Conservation (phyloP, 1,284 basidiomycete species). For the Ganoderma lucidum region DNA sequence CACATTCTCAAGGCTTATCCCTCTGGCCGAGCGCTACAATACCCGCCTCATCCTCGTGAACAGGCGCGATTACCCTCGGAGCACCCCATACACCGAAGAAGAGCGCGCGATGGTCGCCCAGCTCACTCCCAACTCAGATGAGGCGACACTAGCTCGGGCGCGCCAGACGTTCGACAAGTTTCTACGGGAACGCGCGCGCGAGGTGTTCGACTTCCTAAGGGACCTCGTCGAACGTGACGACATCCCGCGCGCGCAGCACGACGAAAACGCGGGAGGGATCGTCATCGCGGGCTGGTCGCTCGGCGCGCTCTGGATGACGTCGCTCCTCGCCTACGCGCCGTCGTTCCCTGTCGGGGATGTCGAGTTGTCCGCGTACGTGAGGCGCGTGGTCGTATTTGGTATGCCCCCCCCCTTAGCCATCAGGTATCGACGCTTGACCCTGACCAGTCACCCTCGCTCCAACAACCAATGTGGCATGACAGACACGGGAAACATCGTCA, state of each 20-base stretch:
- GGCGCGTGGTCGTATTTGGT: constrained; percentile 20
- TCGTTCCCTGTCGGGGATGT: constrained; percentile 23
- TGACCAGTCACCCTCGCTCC: not conserved
- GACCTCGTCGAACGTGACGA: constrained; percentile 31
- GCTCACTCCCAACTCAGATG: not conserved
- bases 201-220: constrained; percentile 32
- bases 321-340: constrained; percentile 19
- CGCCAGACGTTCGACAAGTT: constrained; percentile 20
- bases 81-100: constrained; percentile 24
- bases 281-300: constrained; percentile 12
- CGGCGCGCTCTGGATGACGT: constrained; percentile 20
- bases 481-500: not conserved
- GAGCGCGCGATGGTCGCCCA: constrained; percentile 6
- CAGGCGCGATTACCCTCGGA: constrained; percentile 21
- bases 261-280: constrained; percentile 7
- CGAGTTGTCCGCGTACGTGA: constrained; percentile 21
- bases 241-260: constrained; percentile 24
- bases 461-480: not conserved
- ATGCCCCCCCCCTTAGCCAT: not conserved
- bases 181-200: constrained; percentile 24
- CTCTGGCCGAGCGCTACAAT: constrained; percentile 7
- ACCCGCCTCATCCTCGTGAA: constrained; percentile 22
- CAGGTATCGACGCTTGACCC: not conserved
- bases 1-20: constrained; percentile 34
- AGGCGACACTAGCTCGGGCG: constrained; percentile 9